A percentile compares a stretch with the other conserved stretches of the same genome.
Evolutionary conservation across 1,284 basidiomycete genomes (phyloP).

Genomic region (Lentinus polychrous): DNA sequence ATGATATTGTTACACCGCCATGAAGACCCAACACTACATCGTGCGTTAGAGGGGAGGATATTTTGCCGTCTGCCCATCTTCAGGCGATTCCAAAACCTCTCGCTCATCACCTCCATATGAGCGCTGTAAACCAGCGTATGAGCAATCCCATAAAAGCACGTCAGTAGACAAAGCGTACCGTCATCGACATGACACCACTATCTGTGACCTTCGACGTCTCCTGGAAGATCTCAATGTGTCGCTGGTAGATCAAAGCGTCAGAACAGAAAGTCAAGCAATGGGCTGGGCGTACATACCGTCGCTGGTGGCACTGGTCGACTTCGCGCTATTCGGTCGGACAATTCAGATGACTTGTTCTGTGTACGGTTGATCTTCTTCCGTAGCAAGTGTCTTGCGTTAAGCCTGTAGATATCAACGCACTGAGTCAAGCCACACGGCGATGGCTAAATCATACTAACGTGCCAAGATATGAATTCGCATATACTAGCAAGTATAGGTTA

Average conservation of each 20-base stretch:
- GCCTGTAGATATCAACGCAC: not conserved
- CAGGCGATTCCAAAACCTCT: no score
- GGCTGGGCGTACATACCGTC: not conserved
- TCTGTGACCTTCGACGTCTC: not conserved
- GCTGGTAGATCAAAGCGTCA: no score
- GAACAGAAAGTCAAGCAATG: no score
- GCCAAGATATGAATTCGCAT: slow-evolving; percentile 5
- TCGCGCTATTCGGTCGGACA: not conserved
- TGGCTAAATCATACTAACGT: slow-evolving; percentile 1
- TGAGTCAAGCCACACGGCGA: not conserved
- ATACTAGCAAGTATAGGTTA: not conserved
- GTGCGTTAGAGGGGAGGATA: no score
- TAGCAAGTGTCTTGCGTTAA: not conserved
- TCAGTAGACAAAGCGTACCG: no score
- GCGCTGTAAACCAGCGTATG: no score
- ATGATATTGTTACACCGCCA: no score
- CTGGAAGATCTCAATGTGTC: slow-evolving; percentile 4
- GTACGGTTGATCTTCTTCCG: not conserved
- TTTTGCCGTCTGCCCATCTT: no score
- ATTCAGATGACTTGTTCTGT: not conserved
- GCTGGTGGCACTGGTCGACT: not conserved
- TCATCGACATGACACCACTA: no score
- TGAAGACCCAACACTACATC: no score
- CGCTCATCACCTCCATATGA: no score
- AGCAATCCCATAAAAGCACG: no score